Conservation (phyloP, 495 filamentous ascomycete species). For the Annulohypoxylon stygium region DNA sequence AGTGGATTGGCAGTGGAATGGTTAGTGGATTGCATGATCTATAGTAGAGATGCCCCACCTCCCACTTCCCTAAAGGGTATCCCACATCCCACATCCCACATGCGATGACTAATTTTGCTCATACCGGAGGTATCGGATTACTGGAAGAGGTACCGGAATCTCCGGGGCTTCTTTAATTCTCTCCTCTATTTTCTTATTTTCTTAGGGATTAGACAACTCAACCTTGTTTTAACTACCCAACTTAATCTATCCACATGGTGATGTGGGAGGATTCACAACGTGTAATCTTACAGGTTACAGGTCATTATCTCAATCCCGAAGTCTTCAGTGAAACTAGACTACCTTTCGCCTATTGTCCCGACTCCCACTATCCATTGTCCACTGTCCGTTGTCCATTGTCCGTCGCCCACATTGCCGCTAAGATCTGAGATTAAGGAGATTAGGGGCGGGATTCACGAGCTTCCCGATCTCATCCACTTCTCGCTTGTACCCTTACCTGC, state of each 20-base stretch:
- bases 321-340: constrained; percentile 3
- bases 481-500: neutral
- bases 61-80: constrained; percentile 23
- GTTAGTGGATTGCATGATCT: neutral
- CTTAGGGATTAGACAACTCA: neutral
- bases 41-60: constrained; percentile 8
- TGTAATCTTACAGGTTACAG: neutral
- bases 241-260: constrained; percentile 1
- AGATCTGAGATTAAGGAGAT: constrained; percentile 3
- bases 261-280: constrained; percentile 16
- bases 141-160: constrained; percentile 24
- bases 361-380: neutral
- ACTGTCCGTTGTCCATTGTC: neutral
- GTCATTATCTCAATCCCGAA: neutral
- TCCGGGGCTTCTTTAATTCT: constrained; percentile 23
- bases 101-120: constrained; percentile 29
- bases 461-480: neutral
- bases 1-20: too few relatives aligned
- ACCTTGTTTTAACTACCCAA: constrained; percentile 5
- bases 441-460: neutral
- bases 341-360: constrained; percentile 3
- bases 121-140: constrained; percentile 22
- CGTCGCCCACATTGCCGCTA: neutral
- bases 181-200: neutral
- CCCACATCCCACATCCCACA: constrained; percentile 44